Base-by-base conservation (phyloP, 768 basidiomycete species). In the Hericium alpestre region DNA sequence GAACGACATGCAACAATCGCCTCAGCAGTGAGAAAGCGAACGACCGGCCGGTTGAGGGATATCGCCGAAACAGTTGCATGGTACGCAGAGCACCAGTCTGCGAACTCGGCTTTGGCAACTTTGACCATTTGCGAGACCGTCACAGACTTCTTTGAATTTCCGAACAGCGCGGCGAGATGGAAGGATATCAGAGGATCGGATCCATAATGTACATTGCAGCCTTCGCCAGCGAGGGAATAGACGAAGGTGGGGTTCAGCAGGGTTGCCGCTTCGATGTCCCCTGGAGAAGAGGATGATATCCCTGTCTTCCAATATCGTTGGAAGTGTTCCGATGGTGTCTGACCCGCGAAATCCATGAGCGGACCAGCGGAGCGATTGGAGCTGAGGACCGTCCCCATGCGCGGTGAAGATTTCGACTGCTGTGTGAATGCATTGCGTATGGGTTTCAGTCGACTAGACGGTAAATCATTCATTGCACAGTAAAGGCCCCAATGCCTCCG, bases 201-300 rank as follows among this genome's bases (percentile, higher is more conserved):
- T 7, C 73, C 76, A 58, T 78, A 75, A 55, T 79, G 76, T 1
- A 77, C 68, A n/a, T 67, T 63, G 57, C 71, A 78, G 2, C 64
- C 70, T 57, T 67, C 64, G 9, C 77, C 76, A 13, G 62, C 65
- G 8, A 67, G 61, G 2, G 74, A 74, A 59, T 74, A 77, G 0
- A 70, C 69, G 53, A 79, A 79, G 0, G 75, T 76, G 2, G 79
- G 79, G 59, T 81, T 81, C 32, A 74, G 54, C 25, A 70, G 56
- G 5, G 63, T 72, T 1, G 71, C 67, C 6, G 60, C 53, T 5
- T 61, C 50, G 23, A 58, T 54, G 3, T 65, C 53, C 6, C 56
- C 59, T 1, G 58, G 50, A 22, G 62, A 56, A 16, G 62, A 51
- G 41, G 69, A 65, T 0, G 74, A 75, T 2, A 73, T 68, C 1